phyloP scores from a whole-genome alignment of 2,329 filamentous ascomycete species.

The Aspergillus intermedius region DNA sequence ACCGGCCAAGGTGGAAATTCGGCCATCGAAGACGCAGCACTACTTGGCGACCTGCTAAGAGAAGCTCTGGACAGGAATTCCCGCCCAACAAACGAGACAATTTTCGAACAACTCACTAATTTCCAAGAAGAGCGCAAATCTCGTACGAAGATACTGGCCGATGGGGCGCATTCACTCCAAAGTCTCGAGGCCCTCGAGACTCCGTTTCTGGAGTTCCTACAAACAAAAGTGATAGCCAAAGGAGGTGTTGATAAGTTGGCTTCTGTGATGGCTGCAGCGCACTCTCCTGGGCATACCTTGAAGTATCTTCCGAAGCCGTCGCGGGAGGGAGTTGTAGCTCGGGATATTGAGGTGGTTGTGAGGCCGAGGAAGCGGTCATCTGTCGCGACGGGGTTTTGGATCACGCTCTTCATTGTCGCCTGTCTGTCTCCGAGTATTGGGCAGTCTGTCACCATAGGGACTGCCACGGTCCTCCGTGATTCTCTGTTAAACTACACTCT shows the following conservation, averaged over 20 bases:
- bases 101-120: not conserved
- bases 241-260: not conserved
- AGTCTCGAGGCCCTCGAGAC: constrained; percentile 5
- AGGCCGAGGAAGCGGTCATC: not conserved
- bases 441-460: too few species aligned
- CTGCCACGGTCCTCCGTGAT: too few species aligned
- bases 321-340: not conserved
- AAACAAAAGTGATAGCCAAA: not conserved
- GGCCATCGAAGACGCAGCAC: constrained; percentile 12
- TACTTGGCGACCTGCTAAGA: constrained; percentile 9
- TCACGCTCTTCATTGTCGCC: not conserved
- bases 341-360: not conserved
- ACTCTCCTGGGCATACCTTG: not conserved
- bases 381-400: not conserved
- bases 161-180: constrained; percentile 1
- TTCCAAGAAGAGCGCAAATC: constrained; percentile 2
- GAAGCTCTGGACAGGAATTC: not conserved
- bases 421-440: too few species aligned
- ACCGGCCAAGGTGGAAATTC: constrained; percentile 13
- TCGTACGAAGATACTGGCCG: constrained; percentile 1
- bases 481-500: not conserved
- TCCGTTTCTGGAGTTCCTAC: constrained; percentile 3
- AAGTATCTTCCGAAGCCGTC: constrained; percentile 1
- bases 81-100: not conserved
- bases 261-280: not conserved